Base-by-base conservation (phyloP, 805 yeast genomes). In the Dipodascus albidus region DNA sequence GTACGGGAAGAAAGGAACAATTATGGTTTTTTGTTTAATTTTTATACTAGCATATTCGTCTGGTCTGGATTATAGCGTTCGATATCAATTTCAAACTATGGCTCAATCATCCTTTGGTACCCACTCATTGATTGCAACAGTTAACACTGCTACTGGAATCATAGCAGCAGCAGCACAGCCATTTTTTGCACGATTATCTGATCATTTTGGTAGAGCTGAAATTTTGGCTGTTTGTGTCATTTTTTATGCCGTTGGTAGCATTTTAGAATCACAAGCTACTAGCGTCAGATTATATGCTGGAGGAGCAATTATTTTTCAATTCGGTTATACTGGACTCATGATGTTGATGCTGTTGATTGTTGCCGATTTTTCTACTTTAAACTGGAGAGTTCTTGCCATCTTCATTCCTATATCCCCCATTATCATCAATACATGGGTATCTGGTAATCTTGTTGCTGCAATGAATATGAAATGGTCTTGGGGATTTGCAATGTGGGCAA, bases 401-500 rank as follows among this genome's bases (percentile, higher is more conserved):
- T 80, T 82, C 59, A 70, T 81, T 38, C 87, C 90, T 21, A 79
- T 87, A 2, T 72, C 80, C 60, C 91, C 91, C 1, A 82, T 76
- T 60, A 78, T 85, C 60, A 81, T 86, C 67, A 85, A 83, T 67
- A 82, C 91, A 15, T 86, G 93, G 93, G 74, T 84, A 54, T 68
- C 82, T 24, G 91, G 88, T 62, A 70, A 81, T 60, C 71, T 85
- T 50, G 60, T 65, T 23, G 41, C 55, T 1, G 62, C 59, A 1
- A 51, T 66, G 21, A 60, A 58, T 17, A 41, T 49, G 33, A 63
- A 73, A 33, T 82, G 87, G 83, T 73, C 80, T 11, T 85, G 90
- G 90, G 83, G 83, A 61, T 78, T 83, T 59, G 89, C 83, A 42
- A 83, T 85, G 78, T 85, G 85, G 85, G 88, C 89, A 1, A 81